A percentile compares a stretch with the other conserved stretches of the same genome.
phyloP scores from a whole-genome alignment of 352 stramenopile genomes.

The Aphanomyces astaci region DNA sequence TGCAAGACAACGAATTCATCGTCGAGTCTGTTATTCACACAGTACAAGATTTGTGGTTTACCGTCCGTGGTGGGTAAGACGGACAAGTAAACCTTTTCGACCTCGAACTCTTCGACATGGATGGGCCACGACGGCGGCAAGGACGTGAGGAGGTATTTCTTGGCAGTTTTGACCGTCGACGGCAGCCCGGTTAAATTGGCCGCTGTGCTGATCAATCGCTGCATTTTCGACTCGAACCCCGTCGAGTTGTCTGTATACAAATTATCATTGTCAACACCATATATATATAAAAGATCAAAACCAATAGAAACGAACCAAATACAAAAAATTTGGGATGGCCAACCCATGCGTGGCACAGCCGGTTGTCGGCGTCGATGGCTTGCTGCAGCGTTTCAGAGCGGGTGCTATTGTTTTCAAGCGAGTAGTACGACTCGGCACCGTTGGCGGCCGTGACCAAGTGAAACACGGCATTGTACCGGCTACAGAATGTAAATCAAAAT shows the following conservation, averaged over 20 bases:
- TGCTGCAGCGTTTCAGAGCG: conserved; percentile 90
- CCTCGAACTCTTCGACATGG: conserved; percentile 79
- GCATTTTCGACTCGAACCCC: conserved; percentile 81
- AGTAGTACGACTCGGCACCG: conserved; percentile 93
- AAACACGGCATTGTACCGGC: conserved; percentile 82
- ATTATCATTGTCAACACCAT: conserved; percentile 7
- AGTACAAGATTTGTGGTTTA: no score
- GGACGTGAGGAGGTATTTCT: conserved; percentile 58
- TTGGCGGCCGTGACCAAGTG: conserved; percentile 87
- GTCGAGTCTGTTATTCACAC: no score
- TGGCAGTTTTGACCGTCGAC: conserved; percentile 49
- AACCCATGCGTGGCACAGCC: conserved; percentile 70
- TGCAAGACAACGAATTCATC: no score
- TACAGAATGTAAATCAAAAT: no score
- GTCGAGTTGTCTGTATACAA: conserved; percentile 64
- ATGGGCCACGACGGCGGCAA: conserved; percentile 50
- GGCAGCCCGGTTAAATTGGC: conserved; percentile 63
- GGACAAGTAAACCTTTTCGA: conserved; percentile 74
- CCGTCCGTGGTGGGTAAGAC: conserved; percentile 31
- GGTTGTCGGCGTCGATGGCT: conserved; percentile 82
- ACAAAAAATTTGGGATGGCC: conserved; percentile 79
- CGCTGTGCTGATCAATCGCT: conserved; percentile 74
- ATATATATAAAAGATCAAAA: no score
- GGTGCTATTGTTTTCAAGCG: conserved; percentile 94
- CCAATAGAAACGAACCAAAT: conserved; percentile 41